Percentiles rank a stretch among this genome's conserved stretches.
These are phyloP conservation scores for Russula dissimulans DNA, from an alignment of 768 basidiomycete species.

Conservation along the genomic window DNA sequence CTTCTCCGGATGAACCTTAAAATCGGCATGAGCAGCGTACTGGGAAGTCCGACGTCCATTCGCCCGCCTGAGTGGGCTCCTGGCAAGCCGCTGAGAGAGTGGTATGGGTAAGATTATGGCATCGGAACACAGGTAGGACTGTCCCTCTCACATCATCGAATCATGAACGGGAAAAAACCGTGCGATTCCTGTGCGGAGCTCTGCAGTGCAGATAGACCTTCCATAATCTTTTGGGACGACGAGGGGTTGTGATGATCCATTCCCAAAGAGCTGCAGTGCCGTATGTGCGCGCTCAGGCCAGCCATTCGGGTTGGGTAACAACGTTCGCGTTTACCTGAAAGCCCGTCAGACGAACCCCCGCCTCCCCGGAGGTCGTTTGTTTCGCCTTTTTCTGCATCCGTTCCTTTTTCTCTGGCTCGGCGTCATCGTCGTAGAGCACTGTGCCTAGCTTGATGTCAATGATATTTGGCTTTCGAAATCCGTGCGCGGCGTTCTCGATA, in stretches of 20 bases:
- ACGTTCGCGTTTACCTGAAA: conserved; percentile 58
- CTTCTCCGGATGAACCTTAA: conserved; percentile 46
- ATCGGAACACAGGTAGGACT: background rate
- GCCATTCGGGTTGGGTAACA: background rate
- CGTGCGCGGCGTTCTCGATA: conserved; percentile 70
- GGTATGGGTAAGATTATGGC: conserved; percentile 8
- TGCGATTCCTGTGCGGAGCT: conserved; percentile 69
- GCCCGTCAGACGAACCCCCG: conserved; percentile 78
- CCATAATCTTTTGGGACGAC: conserved; percentile 71
- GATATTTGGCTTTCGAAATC: conserved; percentile 74
- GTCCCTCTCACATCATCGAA: conserved; percentile 13
- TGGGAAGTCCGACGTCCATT: conserved; percentile 45
- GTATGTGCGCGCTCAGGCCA: conserved; percentile 39
- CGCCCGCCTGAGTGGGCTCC: conserved; percentile 8
- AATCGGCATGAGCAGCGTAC: conserved; percentile 43
- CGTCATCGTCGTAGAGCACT: conserved; percentile 63
- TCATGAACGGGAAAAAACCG: conserved; percentile 62
- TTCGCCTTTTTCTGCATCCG: conserved; percentile 68
- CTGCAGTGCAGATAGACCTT: conserved; percentile 53
- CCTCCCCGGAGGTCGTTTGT: conserved; percentile 61
- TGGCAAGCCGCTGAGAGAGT: conserved; percentile 6
- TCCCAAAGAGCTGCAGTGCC: conserved; percentile 34
- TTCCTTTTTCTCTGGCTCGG: conserved; percentile 62
- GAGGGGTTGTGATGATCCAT: conserved; percentile 33
- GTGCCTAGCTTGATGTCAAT: conserved; percentile 93